Base-by-base conservation (phyloP, 2,329 filamentous ascomycete genomes). In the Chaetothyriales sp. region DNA sequence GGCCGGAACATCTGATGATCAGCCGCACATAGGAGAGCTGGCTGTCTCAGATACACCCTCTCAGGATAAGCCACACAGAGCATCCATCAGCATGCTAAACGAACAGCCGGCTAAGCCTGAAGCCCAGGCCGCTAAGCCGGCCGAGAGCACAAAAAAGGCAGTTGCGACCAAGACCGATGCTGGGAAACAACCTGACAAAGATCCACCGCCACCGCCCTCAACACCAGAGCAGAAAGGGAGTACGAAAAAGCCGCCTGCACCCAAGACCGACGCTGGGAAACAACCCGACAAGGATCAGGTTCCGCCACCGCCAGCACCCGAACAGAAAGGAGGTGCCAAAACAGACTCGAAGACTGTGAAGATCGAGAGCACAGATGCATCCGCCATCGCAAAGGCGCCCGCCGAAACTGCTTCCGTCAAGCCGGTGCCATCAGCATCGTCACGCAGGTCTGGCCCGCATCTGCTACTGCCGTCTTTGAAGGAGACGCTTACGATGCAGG, bases 391-490 rank as follows among this genome's bases (percentile, higher is more conserved):
- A 18, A 53, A 58, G 49, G 54, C 56, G 50, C 56, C 59, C 18
- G 47, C 56, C 13, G 51, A 60, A 44, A 53, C 54, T 5, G 55
- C 60, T 18, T 46, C 56, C 5, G 53, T 51, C 6, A 57, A 58
- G 10, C 54, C 53, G 15, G 50, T 51, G 46, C 63, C 62, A 18
- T 64, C 63, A 49, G 62, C 62, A 37, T 49, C 58, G 22, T 55
- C 70, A 7, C 10, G 33, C 33, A 40, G 15, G 33, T 15, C 33
- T 40, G 33, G 7, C 13, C 33, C 70, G 9, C 76, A 76, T 54
- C 67, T 75, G 53, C 62, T 77, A 4, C 64, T 77, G 25, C 74
- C 74, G 6, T 63, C 63, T 15, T 72, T 77, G 46, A 66, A 67
- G 53, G 68, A 70, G 19, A 76, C 71, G 6, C 75, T 74, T 54